phyloP scores from a whole-genome alignment of 2,329 filamentous ascomycete species.

The Emergomyces pasteurianus region DNA sequence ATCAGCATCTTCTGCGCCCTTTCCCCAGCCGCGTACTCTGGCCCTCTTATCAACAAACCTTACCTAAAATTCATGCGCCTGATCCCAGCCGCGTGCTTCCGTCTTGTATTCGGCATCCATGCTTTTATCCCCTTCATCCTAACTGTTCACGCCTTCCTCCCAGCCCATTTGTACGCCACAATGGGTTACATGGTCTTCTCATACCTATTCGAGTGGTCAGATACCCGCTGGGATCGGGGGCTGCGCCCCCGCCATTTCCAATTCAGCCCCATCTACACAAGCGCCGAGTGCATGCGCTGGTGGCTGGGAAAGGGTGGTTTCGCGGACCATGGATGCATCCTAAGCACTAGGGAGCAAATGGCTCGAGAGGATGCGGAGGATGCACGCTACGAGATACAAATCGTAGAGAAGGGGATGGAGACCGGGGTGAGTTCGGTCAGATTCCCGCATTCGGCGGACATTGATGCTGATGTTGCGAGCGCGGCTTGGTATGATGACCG shows the following conservation, averaged over 20 bases:
- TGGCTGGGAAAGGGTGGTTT: constrained; percentile 87
- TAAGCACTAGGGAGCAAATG: constrained; percentile 64
- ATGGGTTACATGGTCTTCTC: constrained; percentile 83
- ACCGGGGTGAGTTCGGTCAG: background rate
- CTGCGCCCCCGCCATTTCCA: constrained; percentile 77
- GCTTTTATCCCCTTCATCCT: constrained; percentile 93
- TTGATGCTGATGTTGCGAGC: constrained; percentile 12
- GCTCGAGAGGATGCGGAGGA: constrained; percentile 43
- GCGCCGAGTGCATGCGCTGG: constrained; percentile 84
- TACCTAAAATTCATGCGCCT: constrained; percentile 87
- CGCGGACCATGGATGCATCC: constrained; percentile 71
- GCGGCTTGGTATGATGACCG: constrained; percentile 70
- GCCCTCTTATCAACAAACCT: constrained; percentile 70
- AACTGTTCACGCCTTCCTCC: constrained; percentile 58
- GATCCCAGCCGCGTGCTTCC: constrained; percentile 64
- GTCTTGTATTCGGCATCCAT: constrained; percentile 79
- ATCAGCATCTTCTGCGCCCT: constrained; percentile 85
- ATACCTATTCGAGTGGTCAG: constrained; percentile 81
- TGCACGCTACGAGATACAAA: constrained; percentile 3
- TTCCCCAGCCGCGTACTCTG: constrained; percentile 81
- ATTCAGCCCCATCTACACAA: constrained; percentile 83
- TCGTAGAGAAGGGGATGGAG: background rate
- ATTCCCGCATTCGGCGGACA: background rate
- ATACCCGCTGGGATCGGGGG: constrained; percentile 70
- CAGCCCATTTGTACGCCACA: constrained; percentile 58